Evolutionary conservation across 441 rosid genomes (phyloP), one percentile per base, ranked within the genome.

Genomic region (Raphanus hybrid): DNA sequence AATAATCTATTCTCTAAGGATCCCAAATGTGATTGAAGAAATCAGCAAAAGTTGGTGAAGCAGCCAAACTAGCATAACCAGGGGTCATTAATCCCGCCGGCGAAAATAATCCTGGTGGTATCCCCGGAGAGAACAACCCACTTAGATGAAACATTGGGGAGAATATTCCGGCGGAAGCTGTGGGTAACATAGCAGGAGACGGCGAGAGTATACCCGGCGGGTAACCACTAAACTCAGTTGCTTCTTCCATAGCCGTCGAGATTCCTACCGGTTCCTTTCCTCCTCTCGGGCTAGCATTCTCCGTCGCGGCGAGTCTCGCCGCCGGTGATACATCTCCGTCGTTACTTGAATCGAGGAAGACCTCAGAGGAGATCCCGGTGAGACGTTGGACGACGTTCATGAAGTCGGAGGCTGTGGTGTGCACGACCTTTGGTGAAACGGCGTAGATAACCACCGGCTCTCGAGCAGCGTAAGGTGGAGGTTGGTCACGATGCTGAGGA

Each of bases 271-370:
- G 76, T 45, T 75, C 83, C 54, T 75, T 77, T 9, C 71, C 69
- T 37, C 77, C 79, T 73, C 84, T 81, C 1, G 95, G 95, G 20
- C 93, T 89, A 15, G 84, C 83, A 74, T 79, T 87, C 80, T 92
- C 97, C 11, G 87, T 88, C 3, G 88, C 86, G 0, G 97, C 97
- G 23, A 92, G 68, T 67, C 97, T 84, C 10, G 97, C 97, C 10
- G 94, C 97, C 0, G 94, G 97, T 0, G 97, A 92, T 2, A 91
- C 75, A 48, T 85, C 81, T 2, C 90, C 94, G 6, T 73, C 69
- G 73, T 20, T 54, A 16, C 69, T 16, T 6, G 82, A 68, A 60
- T 78, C 64, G 67, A 83, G 82, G 80, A 86, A 86, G 78, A 81
- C 52, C 0, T 48, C 82, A n/a, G 95, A 83, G 77, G 97, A 88